A percentile compares a stretch with the other conserved stretches of the same genome.
Evolutionary conservation across 2,329 filamentous ascomycete species (phyloP).

Genomic region (Penicillium sp.): DNA sequence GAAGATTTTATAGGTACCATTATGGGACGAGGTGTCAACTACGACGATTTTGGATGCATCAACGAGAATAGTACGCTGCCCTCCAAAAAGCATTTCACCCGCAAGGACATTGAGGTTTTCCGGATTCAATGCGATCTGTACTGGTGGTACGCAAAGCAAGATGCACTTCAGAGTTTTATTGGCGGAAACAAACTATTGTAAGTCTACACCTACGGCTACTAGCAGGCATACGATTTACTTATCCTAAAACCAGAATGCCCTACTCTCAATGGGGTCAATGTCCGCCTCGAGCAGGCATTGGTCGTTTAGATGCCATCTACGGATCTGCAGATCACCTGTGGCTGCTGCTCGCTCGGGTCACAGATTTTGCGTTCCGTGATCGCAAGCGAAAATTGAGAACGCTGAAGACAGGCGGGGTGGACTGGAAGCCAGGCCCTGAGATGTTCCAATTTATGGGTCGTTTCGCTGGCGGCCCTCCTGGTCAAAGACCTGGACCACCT

Average conservation of each 20-base stretch:
- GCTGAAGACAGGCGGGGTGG: conserved; percentile 57
- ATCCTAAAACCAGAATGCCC: conserved; percentile 60
- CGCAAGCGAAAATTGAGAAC: conserved; percentile 72
- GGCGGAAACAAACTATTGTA: conserved; percentile 84
- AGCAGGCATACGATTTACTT: conserved; percentile 18
- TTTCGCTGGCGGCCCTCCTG: conserved; percentile 20
- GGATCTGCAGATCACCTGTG: conserved; percentile 87
- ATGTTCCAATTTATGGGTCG: conserved; percentile 44
- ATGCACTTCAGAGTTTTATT: conserved; percentile 84
- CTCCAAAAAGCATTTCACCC: conserved; percentile 39
- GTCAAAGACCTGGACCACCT: conserved; percentile 11
- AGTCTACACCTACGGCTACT: conserved; percentile 40
- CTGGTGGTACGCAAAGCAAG: conserved; percentile 97
- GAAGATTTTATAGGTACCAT: conserved; percentile 58
- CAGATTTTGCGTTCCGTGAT: conserved; percentile 75
- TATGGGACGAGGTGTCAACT: conserved; percentile 57
- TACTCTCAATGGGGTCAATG: conserved; percentile 82
- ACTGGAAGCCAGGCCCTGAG: conserved; percentile 55
- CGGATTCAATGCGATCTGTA: conserved; percentile 81
- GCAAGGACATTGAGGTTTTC: conserved; percentile 71
- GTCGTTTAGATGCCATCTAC: conserved; percentile 73
- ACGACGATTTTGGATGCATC: conserved; percentile 57
- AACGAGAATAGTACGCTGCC: conserved; percentile 28
- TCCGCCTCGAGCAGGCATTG: conserved; percentile 77
- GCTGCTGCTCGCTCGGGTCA: conserved; percentile 74